Evolutionary conservation across 345 rosid genomes (phyloP).

Genomic region (Gossypium sturtianum): DNA sequence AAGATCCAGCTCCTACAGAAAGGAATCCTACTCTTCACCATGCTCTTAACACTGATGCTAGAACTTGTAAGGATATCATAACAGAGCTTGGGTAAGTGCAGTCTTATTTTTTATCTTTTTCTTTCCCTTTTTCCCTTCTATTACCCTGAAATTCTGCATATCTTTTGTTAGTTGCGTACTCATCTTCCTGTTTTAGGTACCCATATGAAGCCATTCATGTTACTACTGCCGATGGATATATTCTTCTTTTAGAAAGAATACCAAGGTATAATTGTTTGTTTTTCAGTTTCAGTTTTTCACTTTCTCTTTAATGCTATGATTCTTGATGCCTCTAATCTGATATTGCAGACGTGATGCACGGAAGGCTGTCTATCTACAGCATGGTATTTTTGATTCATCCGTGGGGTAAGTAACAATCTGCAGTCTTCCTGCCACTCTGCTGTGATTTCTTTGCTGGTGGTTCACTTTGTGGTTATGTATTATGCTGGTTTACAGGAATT

Average conservation of each 20-base stretch:
- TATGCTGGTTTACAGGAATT: not conserved
- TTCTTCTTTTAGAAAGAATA: conserved; percentile 89
- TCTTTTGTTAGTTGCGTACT: not conserved
- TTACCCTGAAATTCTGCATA: not conserved
- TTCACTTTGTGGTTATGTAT: not conserved
- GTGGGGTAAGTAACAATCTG: conserved; percentile 64
- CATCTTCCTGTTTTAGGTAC: conserved; percentile 45
- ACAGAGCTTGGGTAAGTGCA: conserved; percentile 84
- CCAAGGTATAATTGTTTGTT: conserved; percentile 56
- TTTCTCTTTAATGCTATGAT: conserved; percentile 13
- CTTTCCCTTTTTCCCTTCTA: not conserved
- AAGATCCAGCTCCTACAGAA: conserved; percentile 50
- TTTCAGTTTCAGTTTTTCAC: conserved; percentile 6
- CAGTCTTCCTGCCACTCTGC: not conserved
- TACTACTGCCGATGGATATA: conserved; percentile 86
- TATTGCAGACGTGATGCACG: conserved; percentile 75
- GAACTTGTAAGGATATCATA: conserved; percentile 93
- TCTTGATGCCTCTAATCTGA: conserved; percentile 22
- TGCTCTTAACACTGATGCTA: conserved; percentile 81
- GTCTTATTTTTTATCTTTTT: conserved; percentile 1
- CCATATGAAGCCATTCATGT: conserved; percentile 94
- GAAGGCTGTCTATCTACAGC: conserved; percentile 87
- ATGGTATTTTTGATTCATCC: conserved; percentile 90
- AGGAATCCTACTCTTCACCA: conserved; percentile 44
- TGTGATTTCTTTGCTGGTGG: not conserved